Percentiles rank a stretch among this genome's conserved stretches.
These are phyloP conservation scores for Nannochloropsis salina DNA, from an alignment of 108 stramenopile genomes.

Conservation along the genomic window DNA sequence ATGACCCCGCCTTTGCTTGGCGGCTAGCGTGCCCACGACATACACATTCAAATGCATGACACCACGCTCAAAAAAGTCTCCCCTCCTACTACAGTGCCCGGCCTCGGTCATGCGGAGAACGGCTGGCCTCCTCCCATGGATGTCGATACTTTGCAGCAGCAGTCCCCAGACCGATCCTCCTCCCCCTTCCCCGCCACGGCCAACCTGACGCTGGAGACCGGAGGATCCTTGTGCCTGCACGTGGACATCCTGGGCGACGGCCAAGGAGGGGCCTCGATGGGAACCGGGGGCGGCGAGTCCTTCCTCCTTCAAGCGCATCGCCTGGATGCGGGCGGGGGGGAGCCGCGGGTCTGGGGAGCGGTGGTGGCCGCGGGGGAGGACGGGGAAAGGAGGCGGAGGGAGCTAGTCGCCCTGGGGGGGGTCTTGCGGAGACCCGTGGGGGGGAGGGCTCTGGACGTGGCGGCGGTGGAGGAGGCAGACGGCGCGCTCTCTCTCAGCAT, in stretches of 20 bases:
- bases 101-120: too few relatives aligned
- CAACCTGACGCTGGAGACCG: not conserved
- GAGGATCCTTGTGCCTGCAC: not conserved
- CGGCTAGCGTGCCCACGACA: too few relatives aligned
- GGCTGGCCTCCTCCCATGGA: not conserved
- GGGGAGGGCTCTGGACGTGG: not conserved
- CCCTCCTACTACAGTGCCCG: too few relatives aligned
- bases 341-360: not conserved
- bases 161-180: not conserved
- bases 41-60: too few relatives aligned
- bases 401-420: not conserved
- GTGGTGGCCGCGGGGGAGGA: not conserved
- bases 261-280: not conserved
- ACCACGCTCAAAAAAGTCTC: too few relatives aligned
- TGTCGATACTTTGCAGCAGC: not conserved
- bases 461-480: not conserved
- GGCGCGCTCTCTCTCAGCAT: not conserved
- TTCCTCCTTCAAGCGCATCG: not conserved
- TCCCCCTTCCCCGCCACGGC: constrained; percentile 6
- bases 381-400: not conserved
- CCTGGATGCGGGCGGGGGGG: not conserved
- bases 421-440: not conserved
- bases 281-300: not conserved
- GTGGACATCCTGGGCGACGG: not conserved
- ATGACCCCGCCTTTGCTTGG: too few relatives aligned